Evolutionary conservation across 75 land plant species (phyloP), one percentile per base, ranked within the genome.

Genomic region (Chamaecyparis obtusa): DNA sequence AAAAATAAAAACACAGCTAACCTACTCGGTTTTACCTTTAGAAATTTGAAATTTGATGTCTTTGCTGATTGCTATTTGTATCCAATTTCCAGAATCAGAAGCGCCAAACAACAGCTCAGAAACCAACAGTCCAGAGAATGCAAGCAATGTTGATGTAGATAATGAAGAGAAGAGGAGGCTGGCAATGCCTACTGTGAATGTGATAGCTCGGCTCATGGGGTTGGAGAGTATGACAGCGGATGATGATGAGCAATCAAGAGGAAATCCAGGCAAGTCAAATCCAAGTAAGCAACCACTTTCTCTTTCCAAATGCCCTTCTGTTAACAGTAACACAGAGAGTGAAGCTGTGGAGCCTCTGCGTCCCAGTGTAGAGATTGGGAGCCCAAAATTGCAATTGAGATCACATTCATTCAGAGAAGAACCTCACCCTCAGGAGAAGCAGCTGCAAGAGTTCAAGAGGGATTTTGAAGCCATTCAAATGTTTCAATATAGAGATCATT

Each of bases 401-500:
- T 87, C 88, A 7, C 85, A 21, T 46, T 46, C 48, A 14, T 89
- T 89, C 32, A 86, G 91, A 48, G 88, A 91, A n/a, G 15, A 51
- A 4, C 71, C 24, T 67, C 92, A 90, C 51, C 91, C 92, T 27
- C 92, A 91, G 83, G 92, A 91, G 54, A 89, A 86, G 78, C 87
- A 90, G 83, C 91, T 91, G 44, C 89, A 91, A 83, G 85, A 86
- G 49, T 87, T 91, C 24, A 91, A 90, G 87, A 87, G 69, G 56
- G 87, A 91, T 36, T 90, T 91, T 64, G 87, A 77, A 57, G 91
- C 92, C 48, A 82, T 80, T 89, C 85, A 82, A 54, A 39, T 57
- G 16, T 54, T 77, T 37, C 43, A 77, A 16, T 37, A 37, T 2
- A 77, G 80, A 16, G 80, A 77, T 13, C 80, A 17, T 37, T 77